Evolutionary conservation across 345 rosid species (phyloP), one percentile per base, ranked within the genome.

Genomic region (Psidium guajava): DNA sequence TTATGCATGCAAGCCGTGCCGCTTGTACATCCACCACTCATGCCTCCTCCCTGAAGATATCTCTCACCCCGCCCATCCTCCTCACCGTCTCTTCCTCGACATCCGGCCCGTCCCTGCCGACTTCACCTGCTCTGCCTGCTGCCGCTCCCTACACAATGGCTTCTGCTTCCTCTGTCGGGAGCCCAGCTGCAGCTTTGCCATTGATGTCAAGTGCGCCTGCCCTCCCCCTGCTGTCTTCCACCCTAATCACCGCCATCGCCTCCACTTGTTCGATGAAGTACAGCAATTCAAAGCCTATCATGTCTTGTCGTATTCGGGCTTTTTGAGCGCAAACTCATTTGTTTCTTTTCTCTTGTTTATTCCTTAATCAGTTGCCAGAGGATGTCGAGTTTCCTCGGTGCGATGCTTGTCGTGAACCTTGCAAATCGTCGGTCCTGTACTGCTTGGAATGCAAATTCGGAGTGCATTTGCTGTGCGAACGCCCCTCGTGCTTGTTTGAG

Each of bases 141-240:
- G 0, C 24, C 7, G 5, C 25, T 15, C 49, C 59, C 61, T 1
- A 0, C 0, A 0, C 50, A 27, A 3, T 5, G 20, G 84, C 49
- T 82, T 54, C 50, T 0, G 64, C 49, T 82, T 53, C 84, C 3
- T 55, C 49, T 82, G 84, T n/a, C n/a, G 5, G 53, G 27, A 8
- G 54, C 54, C 83, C 53, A 0, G 4, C 84, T 82, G 84, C 61
- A 15, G 57, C 50, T 82, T 82, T n/a, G 2, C 18, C 84, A 40
- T 82, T 18, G 28, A 53, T 44, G 61, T 82, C 28, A 54, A 49
- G 59, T 82, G 84, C 27, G 50, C 84, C 84, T 11, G 0, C 27
- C 84, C 84, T 27, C 51, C 5, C 84, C 84, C 61, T 0, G 15
- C 40, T 1, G 0, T 82, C 84, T 2, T 1, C 18, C 24, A 53